These are phyloP conservation scores for Pleurotus salmoneostramineus DNA, from an alignment of 768 basidiomycete species.

Conservation along the genomic window DNA sequence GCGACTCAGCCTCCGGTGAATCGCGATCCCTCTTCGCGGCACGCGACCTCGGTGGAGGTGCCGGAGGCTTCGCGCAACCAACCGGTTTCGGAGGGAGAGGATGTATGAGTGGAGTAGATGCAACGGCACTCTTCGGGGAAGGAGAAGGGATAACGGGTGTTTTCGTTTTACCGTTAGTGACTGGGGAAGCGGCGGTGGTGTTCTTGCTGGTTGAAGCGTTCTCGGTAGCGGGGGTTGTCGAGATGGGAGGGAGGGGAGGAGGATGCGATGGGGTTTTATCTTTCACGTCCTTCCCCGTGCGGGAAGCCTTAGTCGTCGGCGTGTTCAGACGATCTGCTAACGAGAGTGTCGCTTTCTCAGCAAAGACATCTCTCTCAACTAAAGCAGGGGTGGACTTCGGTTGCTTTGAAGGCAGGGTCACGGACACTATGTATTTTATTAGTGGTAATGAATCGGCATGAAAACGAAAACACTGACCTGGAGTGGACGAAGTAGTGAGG, in stretches of 20 bases:
- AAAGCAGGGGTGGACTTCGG: too few relatives aligned
- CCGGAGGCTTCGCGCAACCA: slow-evolving; percentile 2
- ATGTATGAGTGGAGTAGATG: slow-evolving; percentile 15
- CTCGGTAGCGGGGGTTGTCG: background rate
- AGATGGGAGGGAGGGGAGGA: background rate
- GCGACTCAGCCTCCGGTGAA: slow-evolving; percentile 3
- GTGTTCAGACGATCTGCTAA: too few relatives aligned
- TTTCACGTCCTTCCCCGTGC: too few relatives aligned
- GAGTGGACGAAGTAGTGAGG: slow-evolving; percentile 9
- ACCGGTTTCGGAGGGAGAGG: slow-evolving; percentile 29
- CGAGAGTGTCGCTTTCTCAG: too few relatives aligned
- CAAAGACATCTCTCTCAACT: too few relatives aligned
- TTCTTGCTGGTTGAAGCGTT: background rate
- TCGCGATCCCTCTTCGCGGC: slow-evolving; percentile 36
- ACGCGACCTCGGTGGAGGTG: slow-evolving; percentile 12
- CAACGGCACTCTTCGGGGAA: background rate
- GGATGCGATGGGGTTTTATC: background rate
- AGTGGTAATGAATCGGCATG: too few relatives aligned
- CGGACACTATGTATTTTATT: too few relatives aligned
- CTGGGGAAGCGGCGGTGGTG: slow-evolving; percentile 14
- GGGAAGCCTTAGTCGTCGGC: too few relatives aligned
- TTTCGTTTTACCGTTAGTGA: slow-evolving; percentile 1
- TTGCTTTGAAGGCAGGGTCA: too few relatives aligned
- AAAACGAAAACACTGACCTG: background rate
- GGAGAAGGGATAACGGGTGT: background rate